Conservation (phyloP, 169 alveolate genomes). For the Eimeria praecox region DNA sequence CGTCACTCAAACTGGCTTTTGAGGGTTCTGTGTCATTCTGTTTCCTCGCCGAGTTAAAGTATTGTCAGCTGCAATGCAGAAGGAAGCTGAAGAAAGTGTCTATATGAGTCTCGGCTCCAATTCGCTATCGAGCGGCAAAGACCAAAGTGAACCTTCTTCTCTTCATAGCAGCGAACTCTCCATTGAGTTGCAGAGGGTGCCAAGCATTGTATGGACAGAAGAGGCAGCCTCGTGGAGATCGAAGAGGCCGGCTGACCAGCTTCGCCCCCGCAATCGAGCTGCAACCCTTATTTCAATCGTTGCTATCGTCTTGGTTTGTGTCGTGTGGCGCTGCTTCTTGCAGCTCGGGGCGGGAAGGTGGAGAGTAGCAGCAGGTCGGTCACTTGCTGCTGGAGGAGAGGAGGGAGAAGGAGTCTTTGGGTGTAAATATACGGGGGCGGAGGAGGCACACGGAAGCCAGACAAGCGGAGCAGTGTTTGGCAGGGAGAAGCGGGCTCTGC, state of each 20-base stretch:
- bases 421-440: not conserved
- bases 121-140: not conserved
- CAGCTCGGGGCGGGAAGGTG: not conserved
- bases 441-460: not conserved
- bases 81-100: not conserved
- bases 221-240: not conserved
- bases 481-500: not conserved
- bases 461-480: not conserved
- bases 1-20: not conserved
- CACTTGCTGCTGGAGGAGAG: conserved; percentile 22
- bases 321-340: not conserved
- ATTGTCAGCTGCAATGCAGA: not conserved
- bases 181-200: not conserved
- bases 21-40: not conserved
- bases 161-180: not conserved
- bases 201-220: not conserved
- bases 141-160: not conserved
- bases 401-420: not conserved
- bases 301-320: not conserved
- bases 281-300: not conserved
- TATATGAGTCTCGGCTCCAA: too few species aligned
- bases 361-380: not conserved
- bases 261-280: not conserved
- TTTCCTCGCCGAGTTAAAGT: not conserved
- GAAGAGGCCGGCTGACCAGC: not conserved